A percentile compares a stretch with the other conserved stretches of the same genome.
Evolutionary conservation across 352 stramenopile species (phyloP).

Genomic region (Phytophthora palmivora): DNA sequence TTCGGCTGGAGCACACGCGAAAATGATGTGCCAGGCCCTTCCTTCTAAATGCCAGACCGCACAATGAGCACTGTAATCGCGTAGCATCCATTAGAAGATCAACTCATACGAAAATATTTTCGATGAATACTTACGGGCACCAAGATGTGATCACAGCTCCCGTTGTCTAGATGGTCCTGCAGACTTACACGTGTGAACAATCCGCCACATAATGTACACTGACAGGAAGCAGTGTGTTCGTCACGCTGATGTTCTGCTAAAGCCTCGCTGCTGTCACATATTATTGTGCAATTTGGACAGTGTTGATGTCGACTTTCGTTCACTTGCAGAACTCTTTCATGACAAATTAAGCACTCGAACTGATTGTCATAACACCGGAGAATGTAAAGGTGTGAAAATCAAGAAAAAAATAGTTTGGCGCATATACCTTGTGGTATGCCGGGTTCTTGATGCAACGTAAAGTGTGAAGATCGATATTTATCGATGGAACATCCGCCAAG

Average conservation of each 20-base stretch:
- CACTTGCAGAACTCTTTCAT: conserved; percentile 36
- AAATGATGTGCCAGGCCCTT: conserved; percentile 47
- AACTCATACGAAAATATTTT: neutral
- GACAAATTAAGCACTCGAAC: conserved; percentile 51
- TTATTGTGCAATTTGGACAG: conserved; percentile 39
- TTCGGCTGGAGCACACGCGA: conserved; percentile 57
- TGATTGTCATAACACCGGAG: conserved; percentile 14
- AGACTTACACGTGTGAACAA: conserved; percentile 39
- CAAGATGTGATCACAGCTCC: conserved; percentile 34
- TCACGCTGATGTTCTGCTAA: conserved; percentile 27
- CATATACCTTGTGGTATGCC: conserved; percentile 57
- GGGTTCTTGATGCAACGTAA: conserved; percentile 55
- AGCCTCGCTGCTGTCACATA: conserved; percentile 25
- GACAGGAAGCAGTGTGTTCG: conserved; percentile 25
- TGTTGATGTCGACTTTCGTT: conserved; percentile 50
- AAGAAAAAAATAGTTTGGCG: neutral
- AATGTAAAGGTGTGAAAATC: neutral
- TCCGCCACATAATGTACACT: conserved; percentile 39
- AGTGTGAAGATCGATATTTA: conserved; percentile 48
- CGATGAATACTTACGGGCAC: conserved; percentile 28
- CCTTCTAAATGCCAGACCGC: conserved; percentile 58
- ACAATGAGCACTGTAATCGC: conserved; percentile 47
- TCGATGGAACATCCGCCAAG: conserved; percentile 37
- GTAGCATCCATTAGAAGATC: neutral
- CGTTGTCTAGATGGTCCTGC: conserved; percentile 23